Conservation (phyloP, 225 moss, liverwort and hornwort genomes). For the Climacium dendroides region DNA sequence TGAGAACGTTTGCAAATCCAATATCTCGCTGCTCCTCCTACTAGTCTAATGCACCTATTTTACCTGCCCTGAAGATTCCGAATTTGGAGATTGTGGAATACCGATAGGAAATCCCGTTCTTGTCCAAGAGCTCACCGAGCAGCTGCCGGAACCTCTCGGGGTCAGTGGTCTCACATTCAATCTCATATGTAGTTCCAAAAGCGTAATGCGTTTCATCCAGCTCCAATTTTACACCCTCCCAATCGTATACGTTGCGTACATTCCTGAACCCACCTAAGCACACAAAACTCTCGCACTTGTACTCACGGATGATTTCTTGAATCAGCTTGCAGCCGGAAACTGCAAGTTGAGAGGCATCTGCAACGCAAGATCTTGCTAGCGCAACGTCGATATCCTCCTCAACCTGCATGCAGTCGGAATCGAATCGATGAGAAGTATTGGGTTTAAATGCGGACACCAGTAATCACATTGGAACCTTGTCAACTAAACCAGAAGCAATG, state of each 20-base stretch:
- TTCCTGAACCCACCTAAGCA: slow-evolving; percentile 92
- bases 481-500: not conserved
- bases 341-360: slow-evolving; percentile 43
- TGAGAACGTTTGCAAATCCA: not conserved
- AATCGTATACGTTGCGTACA: slow-evolving; percentile 68
- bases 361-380: slow-evolving; percentile 54
- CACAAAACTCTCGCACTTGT: slow-evolving; percentile 48
- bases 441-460: not conserved
- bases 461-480: not conserved
- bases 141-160: slow-evolving; percentile 71
- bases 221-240: slow-evolving; percentile 77
- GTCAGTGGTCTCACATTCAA: slow-evolving; percentile 81
- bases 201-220: slow-evolving; percentile 87
- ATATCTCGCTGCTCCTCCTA: not conserved
- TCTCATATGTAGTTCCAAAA: slow-evolving; percentile 78
- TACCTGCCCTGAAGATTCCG: slow-evolving; percentile 71
- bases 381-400: slow-evolving; percentile 87
- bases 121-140: slow-evolving; percentile 48
- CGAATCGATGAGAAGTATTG: not conserved
- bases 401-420: slow-evolving; percentile 32
- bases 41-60: slow-evolving; percentile 31
- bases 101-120: slow-evolving; percentile 46
- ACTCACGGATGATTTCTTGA: slow-evolving; percentile 49
- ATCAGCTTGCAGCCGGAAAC: slow-evolving; percentile 38
- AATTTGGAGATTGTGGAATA: slow-evolving; percentile 84